These are phyloP conservation scores for Aspergillus vadensis DNA, from an alignment of 2,329 filamentous ascomycete genomes.

Conservation along the genomic window DNA sequence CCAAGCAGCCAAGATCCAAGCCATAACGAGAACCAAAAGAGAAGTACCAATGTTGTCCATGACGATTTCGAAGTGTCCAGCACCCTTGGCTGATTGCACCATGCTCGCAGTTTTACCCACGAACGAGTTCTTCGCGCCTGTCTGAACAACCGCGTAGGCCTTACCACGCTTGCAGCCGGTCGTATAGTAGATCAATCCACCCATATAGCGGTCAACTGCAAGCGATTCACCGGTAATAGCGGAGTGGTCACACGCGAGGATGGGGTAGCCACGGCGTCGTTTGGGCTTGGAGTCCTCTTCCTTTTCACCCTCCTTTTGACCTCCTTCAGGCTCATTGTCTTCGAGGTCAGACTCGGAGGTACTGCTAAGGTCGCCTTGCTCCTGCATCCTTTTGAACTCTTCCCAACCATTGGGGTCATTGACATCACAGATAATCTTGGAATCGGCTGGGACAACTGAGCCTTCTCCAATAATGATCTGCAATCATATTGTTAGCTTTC, in stretches of 20 bases:
- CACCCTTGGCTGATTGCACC: conserved; percentile 72
- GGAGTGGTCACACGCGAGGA: conserved; percentile 75
- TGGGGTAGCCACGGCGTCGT: conserved; percentile 58
- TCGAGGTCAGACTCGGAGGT: conserved; percentile 57
- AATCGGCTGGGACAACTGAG: conserved; percentile 68
- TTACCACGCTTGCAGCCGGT: conserved; percentile 81
- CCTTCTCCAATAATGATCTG: conserved; percentile 72
- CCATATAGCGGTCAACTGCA: conserved; percentile 69
- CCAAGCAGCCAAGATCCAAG: conserved; percentile 74
- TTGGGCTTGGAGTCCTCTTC: conserved; percentile 19
- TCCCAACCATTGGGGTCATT: conserved; percentile 67
- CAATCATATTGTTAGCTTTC: conserved; percentile 19
- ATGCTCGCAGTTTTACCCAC: conserved; percentile 74
- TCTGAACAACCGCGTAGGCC: conserved; percentile 68
- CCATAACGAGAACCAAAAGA: conserved; percentile 73
- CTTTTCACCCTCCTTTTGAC: conserved; percentile 11
- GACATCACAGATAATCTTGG: conserved; percentile 71
- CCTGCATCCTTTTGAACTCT: conserved; percentile 65
- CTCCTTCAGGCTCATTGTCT: conserved; percentile 46
- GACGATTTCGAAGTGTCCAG: conserved; percentile 78
- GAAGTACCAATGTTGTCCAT: conserved; percentile 79
- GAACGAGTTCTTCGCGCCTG: conserved; percentile 70
- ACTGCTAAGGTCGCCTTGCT: conserved; percentile 60
- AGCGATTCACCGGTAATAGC: conserved; percentile 80
- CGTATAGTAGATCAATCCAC: conserved; percentile 74